These are phyloP conservation scores for Phytophthora aleatoria DNA, from an alignment of 352 stramenopile genomes.

Conservation along the genomic window DNA sequence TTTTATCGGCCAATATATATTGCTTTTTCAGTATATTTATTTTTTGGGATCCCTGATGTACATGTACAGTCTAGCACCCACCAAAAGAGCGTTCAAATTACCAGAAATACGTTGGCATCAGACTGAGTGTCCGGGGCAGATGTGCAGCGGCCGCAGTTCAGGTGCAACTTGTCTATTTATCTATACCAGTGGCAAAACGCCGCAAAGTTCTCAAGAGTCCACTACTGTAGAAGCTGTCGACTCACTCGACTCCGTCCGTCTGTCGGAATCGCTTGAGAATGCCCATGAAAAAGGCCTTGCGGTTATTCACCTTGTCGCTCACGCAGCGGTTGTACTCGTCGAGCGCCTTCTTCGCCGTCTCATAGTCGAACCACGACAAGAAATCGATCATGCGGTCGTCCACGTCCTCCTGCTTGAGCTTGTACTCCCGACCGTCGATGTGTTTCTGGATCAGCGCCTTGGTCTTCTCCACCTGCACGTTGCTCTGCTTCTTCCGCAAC, in stretches of 20 bases:
- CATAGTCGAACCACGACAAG: slow-evolving; percentile 89
- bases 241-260: slow-evolving; percentile 78
- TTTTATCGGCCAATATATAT: too few relatives aligned
- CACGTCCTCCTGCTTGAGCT: slow-evolving; percentile 77
- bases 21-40: too few relatives aligned
- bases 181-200: slow-evolving; percentile 8
- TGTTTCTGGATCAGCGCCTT: slow-evolving; percentile 83
- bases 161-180: slow-evolving; percentile 34
- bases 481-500: slow-evolving; percentile 82
- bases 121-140: too few relatives aligned
- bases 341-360: slow-evolving; percentile 82
- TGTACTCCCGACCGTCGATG: slow-evolving; percentile 71
- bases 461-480: slow-evolving; percentile 84
- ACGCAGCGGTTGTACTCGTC: slow-evolving; percentile 84
- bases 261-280: slow-evolving; percentile 88
- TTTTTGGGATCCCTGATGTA: too few relatives aligned
- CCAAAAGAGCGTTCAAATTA: too few relatives aligned
- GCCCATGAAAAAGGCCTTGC: slow-evolving; percentile 90
- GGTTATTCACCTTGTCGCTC: slow-evolving; percentile 76
- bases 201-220: too few relatives aligned
- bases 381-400: slow-evolving; percentile 90
- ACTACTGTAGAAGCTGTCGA: too few relatives aligned
- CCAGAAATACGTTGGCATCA: too few relatives aligned
- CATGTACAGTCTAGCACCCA: too few relatives aligned
- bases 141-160: not conserved